These are phyloP conservation scores for Penicillium sp. DNA, from an alignment of 2,329 filamentous ascomycete species.

Conservation along the genomic window DNA sequence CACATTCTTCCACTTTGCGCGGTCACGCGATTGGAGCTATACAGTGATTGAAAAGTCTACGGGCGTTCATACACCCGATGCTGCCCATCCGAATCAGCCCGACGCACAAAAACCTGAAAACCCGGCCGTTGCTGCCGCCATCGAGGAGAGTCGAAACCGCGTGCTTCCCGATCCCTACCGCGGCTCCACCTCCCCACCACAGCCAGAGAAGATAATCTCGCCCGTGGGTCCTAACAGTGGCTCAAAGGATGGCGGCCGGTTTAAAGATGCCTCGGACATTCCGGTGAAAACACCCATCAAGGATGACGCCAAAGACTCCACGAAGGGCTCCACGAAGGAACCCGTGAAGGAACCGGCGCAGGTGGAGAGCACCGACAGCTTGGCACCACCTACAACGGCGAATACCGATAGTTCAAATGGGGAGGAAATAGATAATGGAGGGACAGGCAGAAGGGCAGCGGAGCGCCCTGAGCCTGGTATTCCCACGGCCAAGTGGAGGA, in stretches of 20 bases:
- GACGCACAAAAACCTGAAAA: slow-evolving; percentile 1
- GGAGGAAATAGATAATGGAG: slow-evolving; percentile 29
- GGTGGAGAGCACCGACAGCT: neutral
- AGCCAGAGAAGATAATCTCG: slow-evolving; percentile 3
- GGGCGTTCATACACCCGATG: slow-evolving; percentile 1
- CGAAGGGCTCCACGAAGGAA: neutral
- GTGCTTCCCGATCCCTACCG: slow-evolving; percentile 10
- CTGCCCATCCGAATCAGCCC: slow-evolving; percentile 6
- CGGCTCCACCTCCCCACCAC: slow-evolving; percentile 13
- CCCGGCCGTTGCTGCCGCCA: neutral
- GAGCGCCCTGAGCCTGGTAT: slow-evolving; percentile 21
- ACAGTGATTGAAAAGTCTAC: slow-evolving; percentile 13
- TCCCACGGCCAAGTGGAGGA: slow-evolving; percentile 65
- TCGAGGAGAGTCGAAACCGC: slow-evolving; percentile 12
- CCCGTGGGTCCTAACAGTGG: slow-evolving; percentile 1
- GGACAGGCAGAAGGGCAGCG: slow-evolving; percentile 34
- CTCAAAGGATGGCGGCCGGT: neutral
- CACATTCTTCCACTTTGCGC: slow-evolving; percentile 51
- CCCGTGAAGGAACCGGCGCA: neutral
- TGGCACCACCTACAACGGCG: neutral
- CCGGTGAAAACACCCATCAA: slow-evolving; percentile 5
- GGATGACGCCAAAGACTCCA: slow-evolving; percentile 1
- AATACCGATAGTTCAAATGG: neutral
- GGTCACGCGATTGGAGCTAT: slow-evolving; percentile 39
- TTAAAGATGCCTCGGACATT: neutral